Evolutionary conservation across 306 rosid genomes (phyloP), one percentile per base, ranked within the genome.

Genomic region (Hylodesmum podocarpum): DNA sequence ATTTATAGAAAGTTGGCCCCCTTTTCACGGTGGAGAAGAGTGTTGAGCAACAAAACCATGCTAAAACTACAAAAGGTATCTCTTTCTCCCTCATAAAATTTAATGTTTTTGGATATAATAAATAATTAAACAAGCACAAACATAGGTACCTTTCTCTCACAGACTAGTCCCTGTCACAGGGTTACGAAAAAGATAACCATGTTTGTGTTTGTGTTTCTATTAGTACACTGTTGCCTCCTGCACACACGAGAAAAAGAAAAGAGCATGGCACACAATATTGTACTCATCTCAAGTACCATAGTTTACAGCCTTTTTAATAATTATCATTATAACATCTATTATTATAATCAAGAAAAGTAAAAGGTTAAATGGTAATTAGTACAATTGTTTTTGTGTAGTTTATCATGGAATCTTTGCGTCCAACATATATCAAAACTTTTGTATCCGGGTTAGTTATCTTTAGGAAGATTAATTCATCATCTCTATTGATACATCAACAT

Each of bases 1-100:
- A 88, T 85, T 76, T 84, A 80, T 85, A 80, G 91, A 91, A 89
- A 89, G 97, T 86, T 89, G 91, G 85, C 88, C 81, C 89, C 80
- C 93, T 88, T 88, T 90, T 81, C 79, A 59, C 86, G 64, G 79
- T 83, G 70, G 84, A 88, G 33, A 87, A 83, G 75, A 78, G 83
- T 78, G 82, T 79, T 83, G 74, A 75, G 62, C 87, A 73, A 57
- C 16, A 5, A 79, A 0, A 43, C 68, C 69, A 67, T 41, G 62
- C 76, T 57, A 53, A 3, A 6, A 18, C 68, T 49, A 40, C 59
- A 74, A 74, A 73, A 61, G 12, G 2, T 1, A 7, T 15, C 53
- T 64, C 78, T 29, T 69, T 28, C 70, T 77, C 76, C 61, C 80
- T 41, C 78, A n/a, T n/a, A 66, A 74, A 41, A 57, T 64, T 44